Percentiles rank a stretch among this genome's conserved stretches.
Conservation (phyloP, 176 grass and related monocot species). For the Oryza nivara region DNA sequence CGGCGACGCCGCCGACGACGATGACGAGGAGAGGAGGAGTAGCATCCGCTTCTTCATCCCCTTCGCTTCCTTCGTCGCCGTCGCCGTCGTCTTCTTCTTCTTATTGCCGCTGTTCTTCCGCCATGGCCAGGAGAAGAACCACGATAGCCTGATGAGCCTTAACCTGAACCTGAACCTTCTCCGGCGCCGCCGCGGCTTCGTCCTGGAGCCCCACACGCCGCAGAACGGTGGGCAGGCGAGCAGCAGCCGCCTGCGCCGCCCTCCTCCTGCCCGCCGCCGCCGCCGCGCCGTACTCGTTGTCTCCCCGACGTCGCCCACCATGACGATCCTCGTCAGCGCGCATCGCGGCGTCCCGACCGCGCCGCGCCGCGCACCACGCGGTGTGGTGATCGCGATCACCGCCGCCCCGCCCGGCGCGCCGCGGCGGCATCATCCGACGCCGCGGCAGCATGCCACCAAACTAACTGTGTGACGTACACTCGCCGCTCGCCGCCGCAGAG, state of each 20-base stretch:
- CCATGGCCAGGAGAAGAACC: constrained; percentile 37
- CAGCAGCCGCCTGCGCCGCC: neutral
- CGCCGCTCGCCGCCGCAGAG: too few species aligned
- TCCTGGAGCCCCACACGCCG: neutral
- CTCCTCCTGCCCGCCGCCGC: neutral
- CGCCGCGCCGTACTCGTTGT: neutral
- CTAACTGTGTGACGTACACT: too few species aligned
- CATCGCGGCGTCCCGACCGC: neutral
- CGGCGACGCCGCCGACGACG: neutral
- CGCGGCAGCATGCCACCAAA: neutral
- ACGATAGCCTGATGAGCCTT: constrained; percentile 10
- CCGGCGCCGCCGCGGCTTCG: neutral
- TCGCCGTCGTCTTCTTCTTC: neutral
- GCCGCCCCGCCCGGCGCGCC: too few species aligned
- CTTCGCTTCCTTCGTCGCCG: neutral
- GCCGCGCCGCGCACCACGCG: neutral
- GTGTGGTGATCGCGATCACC: too few species aligned
- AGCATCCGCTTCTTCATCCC: neutral
- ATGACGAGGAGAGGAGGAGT: neutral
- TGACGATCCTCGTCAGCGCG: neutral
- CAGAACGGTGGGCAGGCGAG: constrained; percentile 33
- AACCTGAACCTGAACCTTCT: constrained; percentile 9
- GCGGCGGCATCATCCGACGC: neutral
- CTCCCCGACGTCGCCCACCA: too few species aligned
- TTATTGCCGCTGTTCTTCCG: constrained; percentile 32